Base-by-base conservation (phyloP, 2,329 filamentous ascomycete species). In the Bipolaris victoriae region DNA sequence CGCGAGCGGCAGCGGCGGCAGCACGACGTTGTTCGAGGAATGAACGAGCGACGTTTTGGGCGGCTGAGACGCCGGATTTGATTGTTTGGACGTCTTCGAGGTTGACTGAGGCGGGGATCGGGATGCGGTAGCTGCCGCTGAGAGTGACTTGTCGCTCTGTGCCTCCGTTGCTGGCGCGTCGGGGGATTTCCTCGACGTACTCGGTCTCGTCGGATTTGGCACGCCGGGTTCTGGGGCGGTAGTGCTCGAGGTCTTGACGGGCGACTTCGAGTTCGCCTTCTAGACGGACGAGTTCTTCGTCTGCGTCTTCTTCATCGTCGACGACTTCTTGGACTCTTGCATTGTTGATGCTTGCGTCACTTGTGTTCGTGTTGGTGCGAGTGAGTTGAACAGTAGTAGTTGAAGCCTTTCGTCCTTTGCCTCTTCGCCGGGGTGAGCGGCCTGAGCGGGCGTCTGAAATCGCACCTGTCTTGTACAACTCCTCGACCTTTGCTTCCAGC, bases 401-500 rank as follows among this genome's bases (percentile, higher is more conserved):
- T 2, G 66, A 68, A 10, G 36, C 60, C 44, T 73, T 75, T 16
- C 68, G 65, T 1, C 66, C 68, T 58, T 74, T 75, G 11, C 70
- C 74, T 20, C 71, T 61, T 18, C 69, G 69, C 2, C 71, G 72
- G 7, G 72, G 71, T 7, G 71, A 76, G 9, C 71, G 70, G 1
- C 59, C 62, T 3, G 57, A 45, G 5, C 63, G 57, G 37, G 60
- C 51, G n/a, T 47, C 48, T 35, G 48, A n/a, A 57, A 41, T 43
- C 6, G 49, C 39, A 22, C 44, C 49, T 24, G 53, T n/a, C 52
- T 62, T 67, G 51, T 75, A 76, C 1, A 76, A 63, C 13, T 74
- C 68, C 51, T 76, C 74, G 5, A 76, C 73, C 49, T 75, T 75
- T 7, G 73, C 68, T 60, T 76, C 74, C 11, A 76, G 65, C 16